These are phyloP conservation scores for Cordyceps tenuipes DNA, from an alignment of 2,329 filamentous ascomycete species.

Conservation along the genomic window DNA sequence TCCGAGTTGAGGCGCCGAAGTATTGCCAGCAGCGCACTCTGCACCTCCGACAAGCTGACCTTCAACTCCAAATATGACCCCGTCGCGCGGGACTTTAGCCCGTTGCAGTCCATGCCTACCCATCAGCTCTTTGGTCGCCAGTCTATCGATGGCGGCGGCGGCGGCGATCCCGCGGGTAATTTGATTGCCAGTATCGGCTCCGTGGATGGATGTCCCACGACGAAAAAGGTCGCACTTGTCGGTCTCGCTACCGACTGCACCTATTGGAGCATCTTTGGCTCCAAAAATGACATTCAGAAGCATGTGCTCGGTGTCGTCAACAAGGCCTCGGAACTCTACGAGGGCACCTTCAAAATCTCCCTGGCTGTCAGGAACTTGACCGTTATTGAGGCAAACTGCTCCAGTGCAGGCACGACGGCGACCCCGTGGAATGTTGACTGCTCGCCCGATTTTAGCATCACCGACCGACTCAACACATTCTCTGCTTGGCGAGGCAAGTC, in stretches of 20 bases:
- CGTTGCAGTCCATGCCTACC: conserved; percentile 54
- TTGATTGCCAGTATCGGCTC: conserved; percentile 70
- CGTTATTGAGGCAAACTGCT: conserved; percentile 67
- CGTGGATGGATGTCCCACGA: conserved; percentile 74
- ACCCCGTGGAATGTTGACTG: conserved; percentile 83
- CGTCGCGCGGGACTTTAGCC: conserved; percentile 42
- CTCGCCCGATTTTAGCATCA: conserved; percentile 53
- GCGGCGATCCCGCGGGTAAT: conserved; percentile 65
- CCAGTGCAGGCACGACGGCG: conserved; percentile 54
- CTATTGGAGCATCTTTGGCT: conserved; percentile 68
- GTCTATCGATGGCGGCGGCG: conserved; percentile 65
- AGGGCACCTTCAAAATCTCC: conserved; percentile 88
- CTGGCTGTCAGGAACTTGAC: conserved; percentile 82
- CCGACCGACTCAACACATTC: conserved; percentile 75
- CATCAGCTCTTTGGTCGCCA: conserved; percentile 65
- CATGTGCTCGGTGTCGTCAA: conserved; percentile 84
- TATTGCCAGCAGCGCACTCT: conserved; percentile 36
- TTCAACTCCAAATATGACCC: conserved; percentile 76
- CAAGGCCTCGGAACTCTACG: conserved; percentile 77
- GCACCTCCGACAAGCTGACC: conserved; percentile 63
- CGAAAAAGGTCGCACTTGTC: conserved; percentile 84
- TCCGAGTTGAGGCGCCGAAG: conserved; percentile 56
- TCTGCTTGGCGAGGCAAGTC: conserved; percentile 77
- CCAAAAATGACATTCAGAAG: conserved; percentile 48
- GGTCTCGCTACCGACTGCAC: conserved; percentile 91